These are phyloP conservation scores for Malassezia pachydermatis DNA, from an alignment of 1,284 basidiomycete genomes.

Conservation along the genomic window DNA sequence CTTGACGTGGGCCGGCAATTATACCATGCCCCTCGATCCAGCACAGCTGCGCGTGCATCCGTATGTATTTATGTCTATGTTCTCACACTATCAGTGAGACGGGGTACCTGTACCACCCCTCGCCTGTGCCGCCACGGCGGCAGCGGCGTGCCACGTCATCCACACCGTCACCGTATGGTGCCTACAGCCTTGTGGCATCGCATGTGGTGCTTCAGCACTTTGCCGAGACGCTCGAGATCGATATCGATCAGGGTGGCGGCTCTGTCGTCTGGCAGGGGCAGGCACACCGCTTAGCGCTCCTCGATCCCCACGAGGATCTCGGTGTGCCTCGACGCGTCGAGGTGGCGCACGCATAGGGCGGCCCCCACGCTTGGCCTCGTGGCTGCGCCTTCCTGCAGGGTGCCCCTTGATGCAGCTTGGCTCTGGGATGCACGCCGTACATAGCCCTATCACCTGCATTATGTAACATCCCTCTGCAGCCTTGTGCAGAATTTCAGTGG, in stretches of 20 bases:
- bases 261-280: slow-evolving; percentile 3
- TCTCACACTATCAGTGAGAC: slow-evolving; percentile 4
- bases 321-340: too few species aligned
- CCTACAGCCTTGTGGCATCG: slow-evolving; percentile 16
- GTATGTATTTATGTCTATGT: slow-evolving; percentile 9
- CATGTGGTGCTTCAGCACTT: slow-evolving; percentile 13
- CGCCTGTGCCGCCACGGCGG: slow-evolving; percentile 3
- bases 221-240: slow-evolving; percentile 10
- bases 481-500: too few species aligned
- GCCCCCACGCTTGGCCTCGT: too few species aligned
- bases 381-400: too few species aligned
- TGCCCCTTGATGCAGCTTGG: too few species aligned
- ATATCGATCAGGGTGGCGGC: slow-evolving; percentile 8
- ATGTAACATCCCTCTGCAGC: too few species aligned
- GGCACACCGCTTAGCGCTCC: background rate
- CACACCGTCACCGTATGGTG: slow-evolving; percentile 6
- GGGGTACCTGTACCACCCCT: slow-evolving; percentile 17
- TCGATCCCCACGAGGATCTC: slow-evolving; percentile 2
- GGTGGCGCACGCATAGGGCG: too few species aligned
- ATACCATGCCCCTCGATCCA: slow-evolving; percentile 2
- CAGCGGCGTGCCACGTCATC: background rate
- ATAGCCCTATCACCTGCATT: too few species aligned
- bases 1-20: slow-evolving; percentile 15
- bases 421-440: too few species aligned
- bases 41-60: slow-evolving; percentile 16